phyloP scores from a whole-genome alignment of 1,284 basidiomycete species.

The Melampsora allii-populina region DNA sequence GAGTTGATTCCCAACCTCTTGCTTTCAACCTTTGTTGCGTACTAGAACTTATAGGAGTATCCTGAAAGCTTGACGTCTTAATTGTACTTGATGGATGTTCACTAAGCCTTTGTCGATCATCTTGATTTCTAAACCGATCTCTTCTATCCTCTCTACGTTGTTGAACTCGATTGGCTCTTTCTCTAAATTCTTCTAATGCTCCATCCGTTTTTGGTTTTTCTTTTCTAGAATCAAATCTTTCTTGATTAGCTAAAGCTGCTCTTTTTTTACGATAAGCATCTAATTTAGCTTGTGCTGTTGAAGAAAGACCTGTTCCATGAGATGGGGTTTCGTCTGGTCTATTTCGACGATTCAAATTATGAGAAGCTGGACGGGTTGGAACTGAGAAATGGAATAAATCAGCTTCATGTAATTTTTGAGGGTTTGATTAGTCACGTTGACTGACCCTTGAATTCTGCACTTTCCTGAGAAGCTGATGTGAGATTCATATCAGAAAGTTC shows the following conservation, averaged over 20 bases:
- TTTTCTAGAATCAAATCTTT: conserved; percentile 37
- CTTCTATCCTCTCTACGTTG: conserved; percentile 9
- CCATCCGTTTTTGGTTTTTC: conserved; percentile 37
- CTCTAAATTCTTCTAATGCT: conserved; percentile 48
- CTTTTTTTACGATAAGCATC: conserved; percentile 65
- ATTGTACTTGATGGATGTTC: conserved; percentile 21
- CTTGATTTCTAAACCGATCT: conserved; percentile 32
- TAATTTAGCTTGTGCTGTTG: conserved; percentile 65
- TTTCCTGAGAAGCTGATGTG: conserved; percentile 59
- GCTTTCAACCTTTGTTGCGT: conserved; percentile 44
- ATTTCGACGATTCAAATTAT: conserved; percentile 60
- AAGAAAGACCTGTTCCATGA: conserved; percentile 81
- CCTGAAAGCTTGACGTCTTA: background rate
- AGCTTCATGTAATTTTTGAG: background rate
- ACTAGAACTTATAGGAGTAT: background rate
- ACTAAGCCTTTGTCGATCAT: conserved; percentile 24
- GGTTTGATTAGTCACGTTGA: conserved; percentile 56
- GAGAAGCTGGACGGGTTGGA: conserved; percentile 44
- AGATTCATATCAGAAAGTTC: conserved; percentile 65
- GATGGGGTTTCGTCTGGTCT: conserved; percentile 86
- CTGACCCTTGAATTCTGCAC: conserved; percentile 57
- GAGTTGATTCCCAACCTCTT: conserved; percentile 47
- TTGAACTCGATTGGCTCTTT: conserved; percentile 49
- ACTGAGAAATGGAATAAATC: conserved; percentile 27
- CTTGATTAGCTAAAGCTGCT: conserved; percentile 40